Percentiles rank a stretch among this genome's conserved stretches.
phyloP scores from a whole-genome alignment of 75 land plant species.

The Sequoiadendron giganteum region DNA sequence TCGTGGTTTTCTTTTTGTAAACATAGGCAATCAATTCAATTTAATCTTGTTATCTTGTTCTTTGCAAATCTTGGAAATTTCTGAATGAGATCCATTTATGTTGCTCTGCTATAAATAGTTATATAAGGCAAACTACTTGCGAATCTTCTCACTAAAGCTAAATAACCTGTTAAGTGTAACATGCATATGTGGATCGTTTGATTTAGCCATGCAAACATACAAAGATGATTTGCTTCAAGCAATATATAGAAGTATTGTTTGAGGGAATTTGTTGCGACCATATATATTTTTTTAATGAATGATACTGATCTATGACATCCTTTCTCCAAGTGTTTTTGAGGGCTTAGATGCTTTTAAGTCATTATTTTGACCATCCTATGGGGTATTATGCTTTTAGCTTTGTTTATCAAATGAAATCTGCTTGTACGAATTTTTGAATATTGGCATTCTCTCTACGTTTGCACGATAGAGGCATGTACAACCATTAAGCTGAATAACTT shows the following conservation, averaged over 20 bases:
- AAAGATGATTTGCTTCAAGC: not conserved
- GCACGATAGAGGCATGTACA: not conserved
- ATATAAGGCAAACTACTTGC: not conserved
- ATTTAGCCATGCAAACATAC: not conserved
- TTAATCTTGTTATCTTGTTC: not conserved
- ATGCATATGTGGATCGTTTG: not conserved
- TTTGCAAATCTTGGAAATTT: not conserved
- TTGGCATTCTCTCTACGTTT: not conserved
- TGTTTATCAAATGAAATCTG: not conserved
- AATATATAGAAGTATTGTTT: not conserved
- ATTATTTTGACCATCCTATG: not conserved
- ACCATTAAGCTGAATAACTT: not conserved
- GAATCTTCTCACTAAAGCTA: not conserved
- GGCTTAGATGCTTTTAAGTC: not conserved
- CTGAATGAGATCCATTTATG: not conserved
- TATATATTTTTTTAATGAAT: not conserved
- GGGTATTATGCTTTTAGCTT: not conserved
- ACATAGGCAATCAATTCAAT: not conserved
- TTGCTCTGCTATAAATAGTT: not conserved
- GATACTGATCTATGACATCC: not conserved
- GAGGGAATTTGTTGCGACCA: not conserved
- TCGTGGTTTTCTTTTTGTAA: not conserved
- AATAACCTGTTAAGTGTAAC: not conserved
- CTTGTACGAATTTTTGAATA: not conserved
- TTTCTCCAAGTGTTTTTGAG: not conserved